A percentile compares a stretch with the other conserved stretches of the same genome.
Conservation (phyloP, 2,329 filamentous ascomycete species). For the Emmonsia crescens region DNA sequence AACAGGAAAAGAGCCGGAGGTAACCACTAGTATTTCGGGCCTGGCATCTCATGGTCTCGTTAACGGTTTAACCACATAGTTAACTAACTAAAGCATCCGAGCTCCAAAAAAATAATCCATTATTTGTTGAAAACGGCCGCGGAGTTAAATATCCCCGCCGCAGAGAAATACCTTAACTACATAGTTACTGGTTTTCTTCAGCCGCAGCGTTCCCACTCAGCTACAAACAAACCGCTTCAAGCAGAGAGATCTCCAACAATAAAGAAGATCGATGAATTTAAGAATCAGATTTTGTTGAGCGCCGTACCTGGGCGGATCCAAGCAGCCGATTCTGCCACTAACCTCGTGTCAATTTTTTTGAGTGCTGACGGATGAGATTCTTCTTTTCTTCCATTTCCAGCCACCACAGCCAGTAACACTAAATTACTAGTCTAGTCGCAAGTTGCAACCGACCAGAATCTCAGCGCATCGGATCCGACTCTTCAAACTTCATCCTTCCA, state of each 20-base stretch:
- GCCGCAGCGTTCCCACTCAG: background rate
- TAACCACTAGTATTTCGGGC: background rate
- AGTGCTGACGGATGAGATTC: slow-evolving; percentile 2
- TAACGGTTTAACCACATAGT: too few species aligned
- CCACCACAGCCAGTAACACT: background rate
- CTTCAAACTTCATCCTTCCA: background rate
- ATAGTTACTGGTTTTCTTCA: background rate
- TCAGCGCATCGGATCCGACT: background rate
- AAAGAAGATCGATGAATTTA: background rate
- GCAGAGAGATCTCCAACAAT: background rate
- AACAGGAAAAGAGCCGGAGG: background rate
- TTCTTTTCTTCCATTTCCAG: background rate
- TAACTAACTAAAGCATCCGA: background rate
- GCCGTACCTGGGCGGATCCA: background rate
- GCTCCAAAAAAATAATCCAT: background rate
- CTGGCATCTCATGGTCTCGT: background rate
- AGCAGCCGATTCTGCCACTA: background rate
- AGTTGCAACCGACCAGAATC: background rate
- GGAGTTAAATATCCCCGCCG: background rate
- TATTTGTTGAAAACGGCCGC: background rate
- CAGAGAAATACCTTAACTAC: too few species aligned
- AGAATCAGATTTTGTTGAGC: background rate
- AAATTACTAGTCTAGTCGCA: background rate
- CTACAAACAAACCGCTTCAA: background rate
- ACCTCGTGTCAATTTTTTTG: background rate